These are phyloP conservation scores for Coemansia sp. DNA, from an alignment of 192 early-diverging fungal species.

Conservation along the genomic window DNA sequence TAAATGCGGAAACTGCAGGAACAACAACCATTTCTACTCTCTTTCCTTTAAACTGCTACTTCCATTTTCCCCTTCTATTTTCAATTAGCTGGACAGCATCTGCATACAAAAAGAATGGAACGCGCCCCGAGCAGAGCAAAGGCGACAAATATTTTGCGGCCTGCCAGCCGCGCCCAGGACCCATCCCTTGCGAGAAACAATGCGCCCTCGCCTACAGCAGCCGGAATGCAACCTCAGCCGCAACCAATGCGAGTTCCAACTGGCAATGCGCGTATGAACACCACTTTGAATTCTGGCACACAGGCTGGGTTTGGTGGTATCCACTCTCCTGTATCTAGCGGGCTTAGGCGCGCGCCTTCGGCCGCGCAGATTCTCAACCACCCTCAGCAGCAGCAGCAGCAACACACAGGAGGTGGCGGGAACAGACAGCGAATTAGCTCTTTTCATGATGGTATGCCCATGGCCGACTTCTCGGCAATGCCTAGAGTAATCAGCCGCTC, in stretches of 20 bases:
- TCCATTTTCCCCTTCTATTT: constrained; percentile 1
- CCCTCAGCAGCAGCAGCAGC: constrained; percentile 21
- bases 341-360: constrained; percentile 39
- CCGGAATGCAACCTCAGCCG: constrained; percentile 2
- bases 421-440: constrained; percentile 34
- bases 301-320: constrained; percentile 12
- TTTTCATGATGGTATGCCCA: constrained; percentile 36
- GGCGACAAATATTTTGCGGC: constrained; percentile 51
- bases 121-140: constrained; percentile 50
- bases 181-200: constrained; percentile 9
- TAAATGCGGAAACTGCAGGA: not conserved
- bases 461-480: constrained; percentile 25
- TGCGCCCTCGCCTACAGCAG: constrained; percentile 15
- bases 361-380: constrained; percentile 31
- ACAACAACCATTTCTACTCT: not conserved
- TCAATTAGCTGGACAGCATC: not conserved
- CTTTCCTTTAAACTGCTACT: not conserved
- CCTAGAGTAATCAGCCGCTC: constrained; percentile 37
- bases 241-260: constrained; percentile 18
- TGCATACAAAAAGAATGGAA: constrained; percentile 26
- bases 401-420: constrained; percentile 14
- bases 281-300: constrained; percentile 12
- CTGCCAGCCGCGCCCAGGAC: constrained; percentile 46
- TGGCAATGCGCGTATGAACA: constrained; percentile 36
- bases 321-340: constrained; percentile 17